phyloP scores from a whole-genome alignment of 1,284 basidiomycete genomes.

The Ustilago bromivora region DNA sequence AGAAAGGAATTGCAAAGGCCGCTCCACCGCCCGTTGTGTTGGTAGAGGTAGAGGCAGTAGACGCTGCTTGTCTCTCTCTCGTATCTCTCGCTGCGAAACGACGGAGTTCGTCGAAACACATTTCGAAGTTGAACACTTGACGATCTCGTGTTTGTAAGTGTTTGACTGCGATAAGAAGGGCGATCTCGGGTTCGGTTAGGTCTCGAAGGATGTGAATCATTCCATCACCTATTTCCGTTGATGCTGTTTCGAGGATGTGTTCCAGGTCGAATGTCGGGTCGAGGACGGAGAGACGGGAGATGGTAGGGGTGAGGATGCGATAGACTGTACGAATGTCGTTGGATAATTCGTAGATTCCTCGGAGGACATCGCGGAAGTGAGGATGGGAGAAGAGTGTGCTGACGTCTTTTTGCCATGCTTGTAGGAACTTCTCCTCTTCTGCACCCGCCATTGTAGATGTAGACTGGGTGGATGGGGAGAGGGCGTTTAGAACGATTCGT shows the following conservation, averaged over 20 bases:
- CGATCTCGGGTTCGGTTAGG: slow-evolving; percentile 60
- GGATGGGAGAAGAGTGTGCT: slow-evolving; percentile 23
- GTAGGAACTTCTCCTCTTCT: background rate
- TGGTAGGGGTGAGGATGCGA: slow-evolving; percentile 23
- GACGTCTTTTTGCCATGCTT: slow-evolving; percentile 47
- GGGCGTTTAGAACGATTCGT: slow-evolving; percentile 47
- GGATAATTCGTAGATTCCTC: slow-evolving; percentile 49
- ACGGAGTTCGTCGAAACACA: slow-evolving; percentile 59
- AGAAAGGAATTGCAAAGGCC: slow-evolving; percentile 27
- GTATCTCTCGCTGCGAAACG: slow-evolving; percentile 51
- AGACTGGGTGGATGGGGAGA: background rate
- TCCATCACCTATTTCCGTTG: slow-evolving; percentile 27
- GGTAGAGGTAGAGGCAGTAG: background rate
- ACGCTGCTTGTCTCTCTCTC: slow-evolving; percentile 28
- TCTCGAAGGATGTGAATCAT: slow-evolving; percentile 30
- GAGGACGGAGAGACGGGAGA: slow-evolving; percentile 15
- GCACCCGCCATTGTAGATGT: background rate
- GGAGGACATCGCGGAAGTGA: slow-evolving; percentile 34
- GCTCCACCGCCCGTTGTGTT: slow-evolving; percentile 4
- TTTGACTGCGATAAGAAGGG: slow-evolving; percentile 62
- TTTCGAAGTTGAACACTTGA: slow-evolving; percentile 67
- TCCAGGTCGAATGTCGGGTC: slow-evolving; percentile 16
- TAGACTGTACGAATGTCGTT: slow-evolving; percentile 56
- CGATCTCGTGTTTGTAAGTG: slow-evolving; percentile 62
- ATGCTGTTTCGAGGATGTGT: slow-evolving; percentile 24